phyloP scores from a whole-genome alignment of 176 grass and related monocot genomes.

The Carex cristatella region DNA sequence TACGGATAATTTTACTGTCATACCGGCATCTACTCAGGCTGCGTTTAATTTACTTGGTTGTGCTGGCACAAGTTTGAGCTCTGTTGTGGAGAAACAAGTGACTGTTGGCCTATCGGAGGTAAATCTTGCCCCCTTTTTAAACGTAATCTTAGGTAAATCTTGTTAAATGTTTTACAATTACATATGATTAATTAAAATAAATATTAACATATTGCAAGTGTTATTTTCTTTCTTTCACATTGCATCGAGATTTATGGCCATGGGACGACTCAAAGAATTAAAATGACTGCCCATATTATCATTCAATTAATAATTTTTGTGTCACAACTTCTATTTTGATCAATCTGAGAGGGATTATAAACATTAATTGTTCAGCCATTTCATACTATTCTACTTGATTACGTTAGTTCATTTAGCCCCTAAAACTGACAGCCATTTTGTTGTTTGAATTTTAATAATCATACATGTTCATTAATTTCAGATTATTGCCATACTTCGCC shows the following conservation, averaged over 20 bases:
- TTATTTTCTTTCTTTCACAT: background rate
- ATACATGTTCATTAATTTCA: background rate
- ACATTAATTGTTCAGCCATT: too few relatives aligned
- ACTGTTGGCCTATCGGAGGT: slow-evolving; percentile 13
- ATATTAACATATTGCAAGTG: background rate
- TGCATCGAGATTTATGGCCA: too few relatives aligned
- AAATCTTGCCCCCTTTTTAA: background rate
- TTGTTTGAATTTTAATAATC: background rate
- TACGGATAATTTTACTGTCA: background rate
- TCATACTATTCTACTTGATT: too few relatives aligned
- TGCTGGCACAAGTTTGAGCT: background rate
- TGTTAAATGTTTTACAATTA: background rate
- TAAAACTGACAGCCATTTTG: background rate
- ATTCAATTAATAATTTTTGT: background rate
- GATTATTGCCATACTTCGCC: slow-evolving; percentile 6
- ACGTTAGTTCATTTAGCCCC: too few relatives aligned
- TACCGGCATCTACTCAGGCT: background rate
- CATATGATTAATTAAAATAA: background rate
- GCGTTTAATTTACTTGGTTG: background rate
- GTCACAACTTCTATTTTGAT: too few relatives aligned
- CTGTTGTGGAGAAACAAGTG: slow-evolving; percentile 2
- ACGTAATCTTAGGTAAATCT: background rate
- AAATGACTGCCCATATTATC: too few relatives aligned
- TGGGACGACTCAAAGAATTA: too few relatives aligned
- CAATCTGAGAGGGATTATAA: too few relatives aligned